Evolutionary conservation across 225 moss, liverwort and hornwort genomes (phyloP), one percentile per base, ranked within the genome.

Genomic region (Physcomitrium patens): DNA sequence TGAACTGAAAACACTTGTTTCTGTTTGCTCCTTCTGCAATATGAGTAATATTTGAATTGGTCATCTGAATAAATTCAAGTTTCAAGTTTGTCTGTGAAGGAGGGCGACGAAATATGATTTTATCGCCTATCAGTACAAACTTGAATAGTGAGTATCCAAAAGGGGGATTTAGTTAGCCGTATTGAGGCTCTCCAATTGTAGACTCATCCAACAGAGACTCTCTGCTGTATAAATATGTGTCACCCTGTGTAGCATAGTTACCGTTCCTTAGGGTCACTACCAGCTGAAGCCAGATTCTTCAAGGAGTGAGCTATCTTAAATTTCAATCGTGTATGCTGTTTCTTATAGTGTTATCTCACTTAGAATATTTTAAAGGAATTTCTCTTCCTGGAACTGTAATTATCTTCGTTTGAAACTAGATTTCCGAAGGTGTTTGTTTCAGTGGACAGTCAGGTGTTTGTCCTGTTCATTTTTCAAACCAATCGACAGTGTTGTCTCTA

Each of bases 161-260:
- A 37, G 31, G 2, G 31, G 31, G 31, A 37, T n/a, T n/a, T n/a
- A n/a, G n/a, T n/a, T n/a, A n/a, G n/a, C n/a, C n/a, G n/a, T n/a
- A n/a, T n/a, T n/a, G n/a, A n/a, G n/a, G n/a, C n/a, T n/a, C n/a
- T n/a, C n/a, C n/a, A n/a, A n/a, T n/a, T n/a, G n/a, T n/a, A n/a
- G n/a, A n/a, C n/a, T n/a, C n/a, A n/a, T n/a, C n/a, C n/a, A 41
- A 50, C 62, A 12, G 43, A 61, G 68, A 61, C 14, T n/a, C 19
- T 50, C 59, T 27, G 47, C 12, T 55, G 8, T 7, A 37, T 37
- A 37, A 37, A 37, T 37, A 37, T 37, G 31, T 37, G 5, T 37
- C 31, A 37, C 31, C 31, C 47, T 37, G 49, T 85, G 78, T 78
- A 85, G 84, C 68, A 85, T 81, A 81, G 84, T 63, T 58, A 41